Conservation (phyloP, 306 rosid species). For the Cicer arietinum region DNA sequence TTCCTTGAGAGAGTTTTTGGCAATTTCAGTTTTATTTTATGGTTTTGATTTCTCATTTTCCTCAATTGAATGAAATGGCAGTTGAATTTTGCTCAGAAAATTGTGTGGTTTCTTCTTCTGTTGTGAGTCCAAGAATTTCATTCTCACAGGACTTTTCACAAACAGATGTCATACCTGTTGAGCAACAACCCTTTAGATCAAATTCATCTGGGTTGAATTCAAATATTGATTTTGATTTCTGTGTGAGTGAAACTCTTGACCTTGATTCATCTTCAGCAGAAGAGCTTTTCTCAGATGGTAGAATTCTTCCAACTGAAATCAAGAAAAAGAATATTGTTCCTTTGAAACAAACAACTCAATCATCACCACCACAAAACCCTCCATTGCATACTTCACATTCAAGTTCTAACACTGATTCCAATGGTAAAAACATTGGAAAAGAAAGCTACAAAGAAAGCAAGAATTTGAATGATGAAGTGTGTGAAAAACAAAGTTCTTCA, state of each 20-base stretch:
- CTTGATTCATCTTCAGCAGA: conserved; percentile 77
- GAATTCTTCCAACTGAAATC: conserved; percentile 68
- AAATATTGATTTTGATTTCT: conserved; percentile 72
- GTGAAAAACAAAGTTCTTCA: conserved; percentile 55
- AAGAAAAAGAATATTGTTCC: conserved; percentile 55
- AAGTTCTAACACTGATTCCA: background rate
- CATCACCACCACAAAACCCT: conserved; percentile 15
- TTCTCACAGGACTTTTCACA: conserved; percentile 79
- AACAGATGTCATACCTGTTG: conserved; percentile 65
- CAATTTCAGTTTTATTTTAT: too few relatives aligned
- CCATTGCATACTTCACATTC: conserved; percentile 43
- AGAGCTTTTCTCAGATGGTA: conserved; percentile 85
- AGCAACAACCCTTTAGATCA: conserved; percentile 65
- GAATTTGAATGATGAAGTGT: conserved; percentile 45
- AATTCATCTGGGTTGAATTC: conserved; percentile 62
- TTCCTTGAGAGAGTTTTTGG: background rate
- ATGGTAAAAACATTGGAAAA: conserved; percentile 39
- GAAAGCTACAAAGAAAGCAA: conserved; percentile 46
- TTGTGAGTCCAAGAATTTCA: conserved; percentile 80
- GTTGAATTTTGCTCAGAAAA: conserved; percentile 65
- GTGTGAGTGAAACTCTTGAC: conserved; percentile 61
- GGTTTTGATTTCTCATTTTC: conserved; percentile 30
- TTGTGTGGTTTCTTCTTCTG: conserved; percentile 43
- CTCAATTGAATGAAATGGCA: conserved; percentile 55
- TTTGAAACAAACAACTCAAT: conserved; percentile 40